Base-by-base conservation (phyloP, 768 basidiomycete species). In the Multifurca ochricompacta region DNA sequence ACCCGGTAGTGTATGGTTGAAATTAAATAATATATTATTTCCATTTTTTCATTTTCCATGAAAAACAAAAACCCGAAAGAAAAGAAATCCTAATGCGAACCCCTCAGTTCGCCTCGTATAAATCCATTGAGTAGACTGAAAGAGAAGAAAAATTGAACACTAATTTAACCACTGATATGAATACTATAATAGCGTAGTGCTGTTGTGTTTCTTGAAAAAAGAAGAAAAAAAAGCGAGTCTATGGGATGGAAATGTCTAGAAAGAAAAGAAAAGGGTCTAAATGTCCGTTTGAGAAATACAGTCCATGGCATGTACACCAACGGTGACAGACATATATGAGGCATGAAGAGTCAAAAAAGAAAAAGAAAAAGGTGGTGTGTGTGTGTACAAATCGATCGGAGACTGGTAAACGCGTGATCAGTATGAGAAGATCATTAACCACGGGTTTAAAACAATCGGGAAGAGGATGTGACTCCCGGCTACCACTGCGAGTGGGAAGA, bases 401-500 rank as follows among this genome's bases (percentile, higher is more conserved):
- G 14, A 51, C 35, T 11, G 23, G 34, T 6, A 19, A 37, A 21
- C 9, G 13, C 31, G 14, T 6, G 25, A 39, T 67, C 62, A 75
- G 55, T 78, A 80, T 0, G 82, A 83, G 69, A 91, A 91, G 41
- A 90, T 86, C 85, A 90, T 88, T 50, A 91, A 70, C 85, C 85
- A 89, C 1, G 89, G 91, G 62, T 93, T 93, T 37, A 93, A 77
- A 18, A 91, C 81, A 51, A 94, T 85, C 10, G 91, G 91, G 70
- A 83, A 88, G 16, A 89, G 67, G 9, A 89, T 74, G 54, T 91
- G 88, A 42, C 78, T 79, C 1, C 74, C 74, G 5, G 78, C 75
- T 0, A 84, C 82, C 52, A 89, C 70, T 1, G 78, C 79, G 14
- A 92, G 74, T 4, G 91, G 91, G 6, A 91, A 66, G 37, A 84